Conservation (phyloP, 1,139 yeast genomes). For the Tardiomyces blankii region DNA sequence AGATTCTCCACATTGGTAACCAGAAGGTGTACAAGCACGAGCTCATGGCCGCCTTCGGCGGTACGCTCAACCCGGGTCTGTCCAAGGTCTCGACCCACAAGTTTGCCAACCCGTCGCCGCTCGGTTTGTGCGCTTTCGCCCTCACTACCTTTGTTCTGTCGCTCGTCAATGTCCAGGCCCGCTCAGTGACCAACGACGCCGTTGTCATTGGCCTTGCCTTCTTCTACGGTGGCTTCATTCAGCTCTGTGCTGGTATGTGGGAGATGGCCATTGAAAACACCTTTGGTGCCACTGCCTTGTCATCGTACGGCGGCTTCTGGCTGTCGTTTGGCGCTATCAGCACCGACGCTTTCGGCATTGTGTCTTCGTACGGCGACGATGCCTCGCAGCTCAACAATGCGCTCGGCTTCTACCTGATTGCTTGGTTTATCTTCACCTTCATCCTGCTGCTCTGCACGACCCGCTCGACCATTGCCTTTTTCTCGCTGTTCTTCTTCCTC, state of each 20-base stretch:
- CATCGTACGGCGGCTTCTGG: slow-evolving; percentile 88
- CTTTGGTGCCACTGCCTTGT: slow-evolving; percentile 80
- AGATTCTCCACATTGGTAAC: slow-evolving; percentile 61
- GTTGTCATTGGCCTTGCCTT: slow-evolving; percentile 64
- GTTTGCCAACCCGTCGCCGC: slow-evolving; percentile 83
- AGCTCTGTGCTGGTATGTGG: slow-evolving; percentile 66
- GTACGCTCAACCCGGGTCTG: slow-evolving; percentile 55
- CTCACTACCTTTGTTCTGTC: slow-evolving; percentile 75
- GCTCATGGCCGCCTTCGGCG: slow-evolving; percentile 61
- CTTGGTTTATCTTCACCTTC: slow-evolving; percentile 71
- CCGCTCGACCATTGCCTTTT: slow-evolving; percentile 76
- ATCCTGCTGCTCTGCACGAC: slow-evolving; percentile 56
- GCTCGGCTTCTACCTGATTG: slow-evolving; percentile 62
- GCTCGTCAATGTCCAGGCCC: slow-evolving; percentile 51
- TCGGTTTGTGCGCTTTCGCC: slow-evolving; percentile 78
- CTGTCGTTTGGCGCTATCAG: slow-evolving; percentile 62
- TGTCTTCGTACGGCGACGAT: slow-evolving; percentile 37
- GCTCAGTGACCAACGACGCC: slow-evolving; percentile 40
- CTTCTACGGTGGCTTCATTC: slow-evolving; percentile 79
- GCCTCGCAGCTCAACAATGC: slow-evolving; percentile 40
- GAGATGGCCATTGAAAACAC: slow-evolving; percentile 63
- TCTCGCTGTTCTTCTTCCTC: slow-evolving; percentile 51
- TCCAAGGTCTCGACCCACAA: slow-evolving; percentile 54
- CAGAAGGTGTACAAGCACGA: slow-evolving; percentile 56
- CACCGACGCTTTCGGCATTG: slow-evolving; percentile 65